Base-by-base conservation (phyloP, 2,329 filamentous ascomycete species). In the Coniochaeta ligniaria region DNA sequence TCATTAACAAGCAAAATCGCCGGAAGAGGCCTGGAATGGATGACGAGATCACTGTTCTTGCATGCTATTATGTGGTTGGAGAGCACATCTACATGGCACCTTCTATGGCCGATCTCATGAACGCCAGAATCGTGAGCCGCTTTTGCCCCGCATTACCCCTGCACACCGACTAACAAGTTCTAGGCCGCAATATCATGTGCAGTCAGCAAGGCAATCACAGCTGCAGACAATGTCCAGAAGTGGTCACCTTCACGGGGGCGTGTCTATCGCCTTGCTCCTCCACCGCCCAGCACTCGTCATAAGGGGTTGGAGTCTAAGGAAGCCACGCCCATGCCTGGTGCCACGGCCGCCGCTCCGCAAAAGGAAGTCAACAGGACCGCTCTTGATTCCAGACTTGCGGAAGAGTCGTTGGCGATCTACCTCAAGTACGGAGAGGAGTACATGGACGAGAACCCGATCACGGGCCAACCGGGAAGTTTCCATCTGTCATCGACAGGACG, bases 61-160 rank as follows among this genome's bases (percentile, higher is more conserved):
- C 81, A 5, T 80, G 81, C 2, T 89, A 88, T 68, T 89, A 87
- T 67, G 78, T 89, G 2, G 80, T 87, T 1, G 85, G 85, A 0
- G 83, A 87, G 65, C 85, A 88, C 59, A 82, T 89, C 3, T 89
- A 88, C 69, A 85, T 85, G 80, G 85, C 86, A 9, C 85, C 86
- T 1, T 81, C 80, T 1, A 66, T 88, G 26, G 80, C 79, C 2
- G 84, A 88, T 66, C 78, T 88, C 9, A 68, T 89, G 14, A 80
- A 79, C 55, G 82, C 81, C 57, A 75, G 84, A 66, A 80, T 88
- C 65, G 85, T 87, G 71, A 54, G 78, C n/a, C n/a, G 17, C 31
- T 57, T 7, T 70, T 52, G 1, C 22, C 17, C 54, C 35, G 31
- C 12, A 8, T 36, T 26, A 28, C 28, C 2, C 22, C 20, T 7